Evolutionary conservation across 2,329 filamentous ascomycete species (phyloP), one percentile per base, ranked within the genome.

Genomic region (Elsinoe necatrix): DNA sequence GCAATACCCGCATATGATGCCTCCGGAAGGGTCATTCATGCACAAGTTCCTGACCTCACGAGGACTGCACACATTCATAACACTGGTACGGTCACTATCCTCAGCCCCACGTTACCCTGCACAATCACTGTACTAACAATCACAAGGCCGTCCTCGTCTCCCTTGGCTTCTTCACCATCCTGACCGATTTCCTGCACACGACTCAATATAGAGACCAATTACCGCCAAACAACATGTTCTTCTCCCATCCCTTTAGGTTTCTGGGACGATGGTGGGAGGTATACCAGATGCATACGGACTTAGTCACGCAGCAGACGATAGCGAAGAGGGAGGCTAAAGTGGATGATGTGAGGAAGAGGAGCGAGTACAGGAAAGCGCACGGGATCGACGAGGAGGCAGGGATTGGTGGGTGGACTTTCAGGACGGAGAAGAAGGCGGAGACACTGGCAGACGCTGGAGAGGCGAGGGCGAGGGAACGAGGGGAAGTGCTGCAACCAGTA

Each of bases 1-100:
- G 70, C 77, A 86, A 61, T 97, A 97, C 69, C 93, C 93, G 1
- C 85, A 91, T 64, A 84, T 95, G 80, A 90, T 95, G 78, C 87
- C 92, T 47, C 84, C 90, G 0, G 78, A 86, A 67, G 89, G 89
- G 4, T 88, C 86, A 0, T 89, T 89, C 71, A 80, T 87, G 73
- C 81, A 92, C 71, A 91, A 86, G 81, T 91, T 97, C 71, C 77
- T 95, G 68, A 84, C 88, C 63, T 92, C 82, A 69, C 80, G 80
- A 58, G 74, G 75, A 57, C 81, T 97, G 57, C 92, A 98, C 71
- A 71, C 89, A 25, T 86, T 81, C 70, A 91, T 98, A 68, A 87
- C 88, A 1, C 78, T 96, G 76, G 89, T 95, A 77, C 58, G 80
- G n/a, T n/a, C 68, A 8, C 6, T 42, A n/a, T 25, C 16, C 27